A percentile compares a stretch with the other conserved stretches of the same genome.
Evolutionary conservation across 306 rosid species (phyloP).

Genomic region (Casuarina cunninghamiana): DNA sequence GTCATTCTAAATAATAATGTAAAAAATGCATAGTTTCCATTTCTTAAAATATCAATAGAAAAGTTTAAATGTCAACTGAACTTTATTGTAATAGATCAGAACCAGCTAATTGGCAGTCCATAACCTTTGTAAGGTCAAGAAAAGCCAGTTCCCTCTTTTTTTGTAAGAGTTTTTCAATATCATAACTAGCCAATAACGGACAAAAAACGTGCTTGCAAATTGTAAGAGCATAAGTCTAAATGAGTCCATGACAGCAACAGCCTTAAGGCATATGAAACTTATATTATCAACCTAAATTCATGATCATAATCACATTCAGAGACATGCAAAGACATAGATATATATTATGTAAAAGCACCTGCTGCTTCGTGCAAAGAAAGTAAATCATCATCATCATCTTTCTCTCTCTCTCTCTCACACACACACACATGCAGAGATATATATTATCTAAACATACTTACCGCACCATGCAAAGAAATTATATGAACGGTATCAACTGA

Average conservation of each 20-base stretch:
- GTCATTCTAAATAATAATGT: not conserved
- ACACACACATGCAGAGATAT: not conserved
- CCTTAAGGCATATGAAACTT: conserved; percentile 16
- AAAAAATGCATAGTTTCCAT: not conserved
- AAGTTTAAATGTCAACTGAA: not conserved
- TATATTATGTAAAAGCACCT: too few relatives aligned
- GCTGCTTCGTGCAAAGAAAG: too few relatives aligned
- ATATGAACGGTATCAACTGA: conserved; percentile 64
- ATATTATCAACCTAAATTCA: conserved; percentile 1
- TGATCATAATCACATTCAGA: not conserved
- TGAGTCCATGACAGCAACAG: conserved; percentile 12
- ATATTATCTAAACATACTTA: conserved; percentile 38
- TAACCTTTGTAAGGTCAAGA: not conserved
- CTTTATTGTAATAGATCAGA: not conserved
- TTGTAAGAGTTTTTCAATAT: not conserved
- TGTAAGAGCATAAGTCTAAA: not conserved
- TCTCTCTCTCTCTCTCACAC: too few relatives aligned
- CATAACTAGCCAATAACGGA: not conserved
- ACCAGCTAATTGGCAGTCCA: not conserved
- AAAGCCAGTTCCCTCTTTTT: not conserved
- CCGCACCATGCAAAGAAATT: conserved; percentile 72
- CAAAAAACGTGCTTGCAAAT: not conserved
- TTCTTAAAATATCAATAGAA: not conserved
- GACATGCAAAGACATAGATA: too few relatives aligned
- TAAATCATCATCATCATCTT: too few relatives aligned